Percentiles rank a stretch among this genome's conserved stretches.
phyloP scores from a whole-genome alignment of 2,329 filamentous ascomycete genomes.

The Cladobotryum protrusum region DNA sequence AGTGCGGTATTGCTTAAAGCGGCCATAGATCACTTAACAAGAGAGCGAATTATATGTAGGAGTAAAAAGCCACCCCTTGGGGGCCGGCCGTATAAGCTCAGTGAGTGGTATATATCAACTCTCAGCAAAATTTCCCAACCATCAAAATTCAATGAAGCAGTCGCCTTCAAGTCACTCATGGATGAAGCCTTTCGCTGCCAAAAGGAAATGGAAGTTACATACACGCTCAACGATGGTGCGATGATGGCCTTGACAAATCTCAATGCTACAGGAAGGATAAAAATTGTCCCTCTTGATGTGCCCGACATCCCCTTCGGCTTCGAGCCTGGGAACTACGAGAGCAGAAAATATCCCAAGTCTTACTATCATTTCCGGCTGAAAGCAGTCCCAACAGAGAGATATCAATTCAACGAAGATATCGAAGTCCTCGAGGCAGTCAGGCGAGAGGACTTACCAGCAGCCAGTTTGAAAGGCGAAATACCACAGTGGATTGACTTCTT shows the following conservation, averaged over 20 bases:
- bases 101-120: slow-evolving; percentile 49
- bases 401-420: slow-evolving; percentile 50
- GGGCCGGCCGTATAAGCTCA: slow-evolving; percentile 58
- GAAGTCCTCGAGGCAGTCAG: slow-evolving; percentile 32
- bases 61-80: slow-evolving; percentile 52
- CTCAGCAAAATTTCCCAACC: slow-evolving; percentile 52
- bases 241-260: slow-evolving; percentile 63
- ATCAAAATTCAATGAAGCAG: slow-evolving; percentile 52
- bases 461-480: slow-evolving; percentile 42
- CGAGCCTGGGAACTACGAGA: slow-evolving; percentile 64
- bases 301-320: slow-evolving; percentile 64
- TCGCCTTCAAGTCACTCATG: slow-evolving; percentile 52
- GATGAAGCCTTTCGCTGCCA: slow-evolving; percentile 47
- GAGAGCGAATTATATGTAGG: slow-evolving; percentile 50
- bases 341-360: slow-evolving; percentile 58
- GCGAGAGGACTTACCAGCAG: slow-evolving; percentile 34
- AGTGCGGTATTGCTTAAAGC: slow-evolving; percentile 41
- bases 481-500: slow-evolving; percentile 71
- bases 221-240: slow-evolving; percentile 55
- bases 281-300: slow-evolving; percentile 47
- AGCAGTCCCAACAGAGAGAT: slow-evolving; percentile 56
- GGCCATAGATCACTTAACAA: slow-evolving; percentile 43
- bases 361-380: slow-evolving; percentile 60
- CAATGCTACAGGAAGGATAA: slow-evolving; percentile 52
- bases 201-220: slow-evolving; percentile 42